Percentiles rank a stretch among this genome's conserved stretches.
Conservation (phyloP, 202 grass and related monocot genomes). For the Panicum virgatum region DNA sequence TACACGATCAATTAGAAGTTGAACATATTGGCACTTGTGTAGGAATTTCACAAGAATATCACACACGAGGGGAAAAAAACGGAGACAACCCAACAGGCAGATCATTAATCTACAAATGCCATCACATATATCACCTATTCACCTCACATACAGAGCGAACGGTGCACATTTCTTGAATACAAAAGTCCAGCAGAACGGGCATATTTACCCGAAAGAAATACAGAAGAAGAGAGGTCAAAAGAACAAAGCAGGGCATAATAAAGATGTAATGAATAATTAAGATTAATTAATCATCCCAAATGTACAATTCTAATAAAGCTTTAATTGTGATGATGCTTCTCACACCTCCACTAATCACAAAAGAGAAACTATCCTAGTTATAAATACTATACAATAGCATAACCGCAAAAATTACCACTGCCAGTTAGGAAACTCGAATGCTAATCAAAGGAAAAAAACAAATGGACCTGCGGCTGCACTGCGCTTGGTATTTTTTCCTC, state of each 20-base stretch:
- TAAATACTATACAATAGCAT: neutral
- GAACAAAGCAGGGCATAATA: neutral
- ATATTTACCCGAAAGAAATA: neutral
- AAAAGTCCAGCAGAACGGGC: neutral
- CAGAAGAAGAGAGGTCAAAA: slow-evolving; percentile 11
- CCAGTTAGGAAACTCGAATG: slow-evolving; percentile 28
- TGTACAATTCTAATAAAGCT: neutral
- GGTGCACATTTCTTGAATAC: neutral
- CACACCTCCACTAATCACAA: neutral
- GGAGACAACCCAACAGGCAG: neutral
- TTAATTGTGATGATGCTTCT: neutral
- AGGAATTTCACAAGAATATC: neutral
- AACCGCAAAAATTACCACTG: neutral
- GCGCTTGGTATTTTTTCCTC: neutral
- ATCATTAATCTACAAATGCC: neutral
- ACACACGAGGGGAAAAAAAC: neutral
- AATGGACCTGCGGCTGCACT: neutral
- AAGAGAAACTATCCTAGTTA: neutral
- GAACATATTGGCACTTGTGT: neutral
- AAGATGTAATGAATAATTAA: neutral
- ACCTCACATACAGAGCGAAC: neutral
- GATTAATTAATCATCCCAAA: neutral
- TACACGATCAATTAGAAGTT: neutral
- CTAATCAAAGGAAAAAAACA: neutral
- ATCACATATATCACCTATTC: neutral